Evolutionary conservation across 2,329 filamentous ascomycete species (phyloP), one percentile per base, ranked within the genome.

Genomic region (Blumeriella jaapii): DNA sequence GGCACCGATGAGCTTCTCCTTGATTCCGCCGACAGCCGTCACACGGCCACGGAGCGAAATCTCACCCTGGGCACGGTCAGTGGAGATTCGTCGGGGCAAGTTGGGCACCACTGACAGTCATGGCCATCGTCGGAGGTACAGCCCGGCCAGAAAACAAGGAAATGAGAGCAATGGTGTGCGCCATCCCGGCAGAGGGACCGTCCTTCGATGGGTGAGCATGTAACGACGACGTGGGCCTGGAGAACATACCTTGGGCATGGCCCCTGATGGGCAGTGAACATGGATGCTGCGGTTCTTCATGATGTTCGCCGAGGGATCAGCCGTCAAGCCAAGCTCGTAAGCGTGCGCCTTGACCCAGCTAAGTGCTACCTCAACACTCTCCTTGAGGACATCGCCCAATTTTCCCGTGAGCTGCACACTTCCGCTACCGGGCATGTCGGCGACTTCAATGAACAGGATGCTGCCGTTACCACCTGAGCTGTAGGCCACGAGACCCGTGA

Each of bases 341-440:
- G 89, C 87, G 57, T 98, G 89, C 3, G 85, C 83, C 60, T 95
- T 95, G 33, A 98, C 91, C 91, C 91, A 98, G 11, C 81, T 89
- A 20, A 96, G 69, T 8, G 91, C 91, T 13, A 98, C 91, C 59
- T 96, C 89, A 26, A 96, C 91, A 44, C 80, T 89, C 61, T 98
- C 91, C 61, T 96, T 96, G 40, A 98, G 74, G 18, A 98, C 91
- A 50, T 95, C 87, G 45, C 91, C 91, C 5, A 98, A 75, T 58
- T 93, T 96, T 42, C 91, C 91, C 1, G 91, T 98, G 16, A 98
- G 75, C 61, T 96, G 91, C 22, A 98, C 85, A 34, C 81, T 78
- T 20, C 91, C 91, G 38, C 74, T 79, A 27, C 91, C 91, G 0
- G 91, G 91, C 86, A 96, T 96, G 55, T 94, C 87, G 8, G 89